phyloP scores from a whole-genome alignment of 257 asterid genomes.

The Scutellaria galericulata region DNA sequence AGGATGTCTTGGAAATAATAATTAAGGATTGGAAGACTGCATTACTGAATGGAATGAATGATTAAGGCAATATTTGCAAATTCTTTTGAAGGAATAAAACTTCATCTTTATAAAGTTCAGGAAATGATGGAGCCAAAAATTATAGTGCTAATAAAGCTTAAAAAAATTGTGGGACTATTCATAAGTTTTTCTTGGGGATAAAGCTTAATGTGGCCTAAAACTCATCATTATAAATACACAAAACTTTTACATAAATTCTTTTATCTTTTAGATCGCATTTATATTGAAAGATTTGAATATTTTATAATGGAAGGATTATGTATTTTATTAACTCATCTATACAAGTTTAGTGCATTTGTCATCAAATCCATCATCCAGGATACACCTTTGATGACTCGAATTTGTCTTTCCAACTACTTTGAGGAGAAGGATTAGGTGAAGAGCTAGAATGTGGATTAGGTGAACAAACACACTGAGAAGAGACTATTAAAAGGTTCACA shows the following conservation, averaged over 20 bases:
- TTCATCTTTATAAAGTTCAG: constrained; percentile 20
- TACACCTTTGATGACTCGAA: too few relatives aligned
- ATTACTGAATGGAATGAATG: constrained; percentile 46
- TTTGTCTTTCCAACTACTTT: too few relatives aligned
- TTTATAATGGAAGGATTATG: too few relatives aligned
- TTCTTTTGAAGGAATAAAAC: constrained; percentile 26
- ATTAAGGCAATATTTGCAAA: constrained; percentile 33
- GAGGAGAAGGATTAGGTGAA: constrained; percentile 42
- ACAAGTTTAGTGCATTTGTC: too few relatives aligned
- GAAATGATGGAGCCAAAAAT: constrained; percentile 35
- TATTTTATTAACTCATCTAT: too few relatives aligned
- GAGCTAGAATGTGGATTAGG: constrained; percentile 55
- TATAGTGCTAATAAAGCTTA: constrained; percentile 34
- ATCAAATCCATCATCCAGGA: too few relatives aligned
- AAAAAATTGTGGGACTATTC: constrained; percentile 45
- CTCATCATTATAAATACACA: constrained; percentile 35
- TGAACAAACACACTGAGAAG: constrained; percentile 49
- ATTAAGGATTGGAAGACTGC: not conserved
- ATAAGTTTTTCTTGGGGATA: constrained; percentile 42
- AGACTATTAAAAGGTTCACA: constrained; percentile 39
- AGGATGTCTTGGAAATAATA: not conserved
- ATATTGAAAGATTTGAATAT: not conserved
- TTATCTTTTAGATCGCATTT: not conserved
- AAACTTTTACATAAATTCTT: not conserved
- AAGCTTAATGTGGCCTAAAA: constrained; percentile 39